Evolutionary conservation across 805 yeast genomes (phyloP).

Genomic region (Kluyveromyces wickerhamii): DNA sequence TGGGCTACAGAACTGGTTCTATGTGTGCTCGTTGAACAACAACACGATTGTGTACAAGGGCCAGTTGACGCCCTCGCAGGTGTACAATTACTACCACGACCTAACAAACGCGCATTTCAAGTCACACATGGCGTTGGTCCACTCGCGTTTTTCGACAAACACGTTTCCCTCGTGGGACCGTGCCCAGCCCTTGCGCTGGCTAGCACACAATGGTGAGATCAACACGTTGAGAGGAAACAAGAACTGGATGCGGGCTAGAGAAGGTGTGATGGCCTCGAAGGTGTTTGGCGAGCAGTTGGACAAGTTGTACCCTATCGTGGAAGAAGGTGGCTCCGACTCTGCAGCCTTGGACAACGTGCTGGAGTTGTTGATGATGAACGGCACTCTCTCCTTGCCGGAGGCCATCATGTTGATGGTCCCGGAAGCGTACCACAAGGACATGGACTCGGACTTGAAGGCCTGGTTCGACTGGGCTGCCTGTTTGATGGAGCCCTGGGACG

Average conservation of each 20-base stretch:
- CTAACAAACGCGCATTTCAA: conserved; percentile 84
- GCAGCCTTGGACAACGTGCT: conserved; percentile 96
- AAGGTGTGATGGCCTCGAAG: conserved; percentile 87
- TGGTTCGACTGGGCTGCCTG: conserved; percentile 99
- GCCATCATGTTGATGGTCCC: conserved; percentile 97
- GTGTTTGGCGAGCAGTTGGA: conserved; percentile 89
- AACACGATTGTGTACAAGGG: conserved; percentile 94
- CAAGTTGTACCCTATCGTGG: conserved; percentile 86
- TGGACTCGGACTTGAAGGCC: conserved; percentile 89
- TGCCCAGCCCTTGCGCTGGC: conserved; percentile 95
- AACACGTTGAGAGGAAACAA: conserved; percentile 96
- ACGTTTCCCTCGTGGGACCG: conserved; percentile 99
- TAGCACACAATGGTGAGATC: conserved; percentile 98
- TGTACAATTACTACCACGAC: conserved; percentile 90
- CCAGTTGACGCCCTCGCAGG: conserved; percentile 94
- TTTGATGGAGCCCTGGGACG: conserved; percentile 99
- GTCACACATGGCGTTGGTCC: conserved; percentile 93
- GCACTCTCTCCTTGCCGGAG: conserved; percentile 87
- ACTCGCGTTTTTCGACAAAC: conserved; percentile 94
- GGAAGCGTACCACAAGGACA: conserved; percentile 96
- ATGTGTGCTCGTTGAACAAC: conserved; percentile 85
- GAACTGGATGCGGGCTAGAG: conserved; percentile 98
- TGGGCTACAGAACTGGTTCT: conserved; percentile 95
- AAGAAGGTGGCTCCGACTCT: conserved; percentile 98
- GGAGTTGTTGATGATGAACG: conserved; percentile 85